A percentile compares a stretch with the other conserved stretches of the same genome.
Evolutionary conservation across 805 yeast species (phyloP).

Genomic region (Cyberlindnera veronae): DNA sequence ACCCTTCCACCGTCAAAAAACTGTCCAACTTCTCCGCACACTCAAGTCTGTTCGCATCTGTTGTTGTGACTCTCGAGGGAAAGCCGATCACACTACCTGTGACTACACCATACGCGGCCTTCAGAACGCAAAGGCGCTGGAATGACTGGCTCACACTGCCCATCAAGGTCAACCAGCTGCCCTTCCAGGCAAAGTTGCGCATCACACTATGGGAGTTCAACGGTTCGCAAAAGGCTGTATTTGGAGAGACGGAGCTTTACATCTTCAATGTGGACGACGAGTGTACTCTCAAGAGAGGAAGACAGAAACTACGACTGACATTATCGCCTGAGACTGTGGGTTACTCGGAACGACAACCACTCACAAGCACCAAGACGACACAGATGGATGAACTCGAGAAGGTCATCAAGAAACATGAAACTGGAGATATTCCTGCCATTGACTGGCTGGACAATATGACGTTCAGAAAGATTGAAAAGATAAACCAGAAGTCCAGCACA

Average conservation of each 20-base stretch:
- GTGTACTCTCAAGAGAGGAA: constrained; percentile 65
- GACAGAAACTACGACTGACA: constrained; percentile 53
- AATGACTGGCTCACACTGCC: constrained; percentile 74
- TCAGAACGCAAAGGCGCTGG: constrained; percentile 51
- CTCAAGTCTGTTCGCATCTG: constrained; percentile 42
- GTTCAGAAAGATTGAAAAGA: constrained; percentile 43
- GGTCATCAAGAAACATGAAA: constrained; percentile 58
- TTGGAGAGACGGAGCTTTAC: constrained; percentile 58
- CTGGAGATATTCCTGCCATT: constrained; percentile 56
- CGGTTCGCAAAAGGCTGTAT: constrained; percentile 46
- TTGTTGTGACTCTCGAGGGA: constrained; percentile 41
- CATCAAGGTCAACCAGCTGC: constrained; percentile 66
- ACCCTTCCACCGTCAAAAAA: constrained; percentile 42
- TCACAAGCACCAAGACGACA: constrained; percentile 15
- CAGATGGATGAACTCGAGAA: constrained; percentile 49
- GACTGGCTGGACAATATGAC: constrained; percentile 77
- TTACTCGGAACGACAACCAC: not conserved
- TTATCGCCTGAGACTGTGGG: constrained; percentile 28
- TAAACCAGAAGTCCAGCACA: constrained; percentile 21
- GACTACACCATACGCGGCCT: constrained; percentile 46
- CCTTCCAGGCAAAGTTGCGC: constrained; percentile 54
- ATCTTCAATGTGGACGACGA: constrained; percentile 55
- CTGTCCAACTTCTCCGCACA: constrained; percentile 35
- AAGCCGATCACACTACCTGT: constrained; percentile 48
- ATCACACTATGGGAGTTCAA: constrained; percentile 68